Conservation (phyloP, 352 stramenopile species). For the Pythium aristosporum region DNA sequence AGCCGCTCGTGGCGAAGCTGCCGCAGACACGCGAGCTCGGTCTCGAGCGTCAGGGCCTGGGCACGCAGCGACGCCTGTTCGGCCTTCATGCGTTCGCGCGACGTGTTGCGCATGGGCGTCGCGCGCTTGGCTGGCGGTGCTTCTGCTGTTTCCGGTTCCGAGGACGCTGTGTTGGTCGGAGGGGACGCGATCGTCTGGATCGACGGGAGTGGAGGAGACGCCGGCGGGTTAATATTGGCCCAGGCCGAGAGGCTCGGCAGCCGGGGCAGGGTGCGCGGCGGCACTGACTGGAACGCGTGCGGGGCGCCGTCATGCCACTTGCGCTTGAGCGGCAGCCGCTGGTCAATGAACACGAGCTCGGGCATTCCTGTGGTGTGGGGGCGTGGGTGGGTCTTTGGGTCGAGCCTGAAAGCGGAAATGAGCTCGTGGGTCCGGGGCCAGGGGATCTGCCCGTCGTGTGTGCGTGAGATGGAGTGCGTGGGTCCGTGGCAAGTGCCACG, state of each 20-base stretch:
- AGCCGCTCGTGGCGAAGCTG: slow-evolving; percentile 20
- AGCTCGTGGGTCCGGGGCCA: too few species aligned
- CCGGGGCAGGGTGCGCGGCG: slow-evolving; percentile 8
- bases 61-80: slow-evolving; percentile 20
- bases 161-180: background rate
- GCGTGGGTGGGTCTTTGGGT: too few species aligned
- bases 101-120: slow-evolving; percentile 24
- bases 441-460: too few species aligned
- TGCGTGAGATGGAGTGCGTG: too few species aligned
- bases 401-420: too few species aligned
- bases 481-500: too few species aligned
- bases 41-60: slow-evolving; percentile 19
- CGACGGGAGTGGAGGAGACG: background rate
- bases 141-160: background rate
- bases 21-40: slow-evolving; percentile 16
- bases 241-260: slow-evolving; percentile 19
- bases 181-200: background rate
- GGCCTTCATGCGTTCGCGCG: slow-evolving; percentile 26
- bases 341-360: slow-evolving; percentile 26
- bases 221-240: slow-evolving; percentile 12
- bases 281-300: background rate
- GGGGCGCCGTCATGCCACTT: slow-evolving; percentile 10
- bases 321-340: slow-evolving; percentile 22
- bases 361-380: slow-evolving; percentile 8
- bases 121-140: slow-evolving; percentile 5